phyloP scores from a whole-genome alignment of 495 filamentous ascomycete genomes.

The Entonaema liquescens region DNA sequence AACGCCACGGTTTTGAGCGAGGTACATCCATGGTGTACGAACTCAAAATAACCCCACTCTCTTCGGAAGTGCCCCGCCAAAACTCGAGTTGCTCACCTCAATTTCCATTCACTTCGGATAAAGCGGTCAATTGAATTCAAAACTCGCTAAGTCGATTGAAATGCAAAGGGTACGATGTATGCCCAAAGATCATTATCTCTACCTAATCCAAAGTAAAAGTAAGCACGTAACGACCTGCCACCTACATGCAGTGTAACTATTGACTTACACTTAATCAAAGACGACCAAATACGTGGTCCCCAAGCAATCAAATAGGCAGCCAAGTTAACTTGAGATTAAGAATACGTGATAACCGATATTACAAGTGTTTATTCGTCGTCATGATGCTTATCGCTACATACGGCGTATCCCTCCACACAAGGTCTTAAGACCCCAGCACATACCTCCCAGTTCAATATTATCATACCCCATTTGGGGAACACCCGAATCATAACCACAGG shows the following conservation, averaged over 20 bases:
- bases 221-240: too few relatives aligned
- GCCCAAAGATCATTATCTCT: too few relatives aligned
- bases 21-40: too few relatives aligned
- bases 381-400: conserved; percentile 15
- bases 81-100: conserved; percentile 21
- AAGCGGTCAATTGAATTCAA: conserved; percentile 29
- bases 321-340: too few relatives aligned
- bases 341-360: not conserved
- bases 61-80: conserved; percentile 12
- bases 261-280: too few relatives aligned
- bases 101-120: conserved; percentile 25
- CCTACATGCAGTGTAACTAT: too few relatives aligned
- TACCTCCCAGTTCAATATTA: not conserved
- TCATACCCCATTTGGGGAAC: conserved; percentile 11
- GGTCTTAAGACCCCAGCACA: conserved; percentile 4
- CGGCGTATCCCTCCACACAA: not conserved
- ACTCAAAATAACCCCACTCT: too few relatives aligned
- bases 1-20: too few relatives aligned
- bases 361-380: not conserved
- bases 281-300: too few relatives aligned
- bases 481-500: conserved; percentile 1
- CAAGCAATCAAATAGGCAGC: too few relatives aligned
- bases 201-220: too few relatives aligned
- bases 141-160: conserved; percentile 22
- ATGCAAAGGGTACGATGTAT: too few relatives aligned